Evolutionary conservation across 2,329 filamentous ascomycete genomes (phyloP), one percentile per base, ranked within the genome.

Genomic region (Diaporthe aspalathi): DNA sequence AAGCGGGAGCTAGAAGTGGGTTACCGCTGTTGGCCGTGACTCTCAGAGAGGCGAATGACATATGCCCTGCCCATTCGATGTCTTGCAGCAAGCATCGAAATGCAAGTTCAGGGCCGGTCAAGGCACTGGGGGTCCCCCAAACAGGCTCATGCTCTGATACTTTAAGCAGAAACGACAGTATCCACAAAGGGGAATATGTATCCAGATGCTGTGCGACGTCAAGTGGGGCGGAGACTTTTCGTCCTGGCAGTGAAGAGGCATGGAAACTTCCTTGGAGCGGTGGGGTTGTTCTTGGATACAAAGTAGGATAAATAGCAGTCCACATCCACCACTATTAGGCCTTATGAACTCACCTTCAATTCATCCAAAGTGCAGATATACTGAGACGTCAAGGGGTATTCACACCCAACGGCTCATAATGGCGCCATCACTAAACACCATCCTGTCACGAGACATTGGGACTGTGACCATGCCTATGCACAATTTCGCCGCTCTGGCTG

Each of bases 1-100:
- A 8, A 62, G 38, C 24, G 56, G 38, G 38, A 62, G 24, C 16
- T 45, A 43, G 22, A 60, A 20, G 22, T 60, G 56, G 38, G 38
- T 24, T 22, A 40, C 40, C 56, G 56, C 9, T 32, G 16, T 29
- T 47, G 40, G 56, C 24, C 56, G 17, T 7, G 5, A 8, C 27
- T 16, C n/a, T 32, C 17, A 32, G 40, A 16, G 27, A 32, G n/a
- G 16, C 6, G 17, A 17, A 45, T 20, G 27, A 32, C 6, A 12
- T 16, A 11, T 4, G 20, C 8, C 9, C 5, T 16, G 57, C 22
- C 40, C 24, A 22, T 49, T 35, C 27, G 27, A 49, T 63, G 40
- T 63, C n/a, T 20, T 63, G 57, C 57, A 63, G 43, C 16, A 32
- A 45, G 16, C 17, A 63, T 63, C 57, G n/a, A 47, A 43, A 63